Conservation (phyloP, 129 eudicot species). For the Chrysanthemum lavandulifolium region DNA sequence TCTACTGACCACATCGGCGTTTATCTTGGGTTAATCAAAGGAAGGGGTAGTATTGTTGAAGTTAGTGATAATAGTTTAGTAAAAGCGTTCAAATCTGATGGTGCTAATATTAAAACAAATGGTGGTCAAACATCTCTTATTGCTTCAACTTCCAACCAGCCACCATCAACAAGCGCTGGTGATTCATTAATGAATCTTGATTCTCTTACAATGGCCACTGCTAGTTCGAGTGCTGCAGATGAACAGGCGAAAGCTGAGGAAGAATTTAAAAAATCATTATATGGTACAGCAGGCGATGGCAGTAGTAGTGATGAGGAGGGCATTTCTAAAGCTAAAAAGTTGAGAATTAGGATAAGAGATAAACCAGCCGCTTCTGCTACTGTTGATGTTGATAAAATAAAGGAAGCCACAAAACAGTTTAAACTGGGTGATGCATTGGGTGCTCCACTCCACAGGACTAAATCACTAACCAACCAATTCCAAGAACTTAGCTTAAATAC, state of each 20-base stretch:
- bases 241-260: conserved; percentile 84
- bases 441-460: conserved; percentile 73
- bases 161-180: conserved; percentile 39
- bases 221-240: conserved; percentile 48
- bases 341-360: conserved; percentile 67
- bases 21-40: conserved; percentile 82
- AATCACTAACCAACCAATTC: conserved; percentile 67
- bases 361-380: conserved; percentile 75
- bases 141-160: conserved; percentile 40
- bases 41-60: conserved; percentile 88
- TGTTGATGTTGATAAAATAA: conserved; percentile 84
- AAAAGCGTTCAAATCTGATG: conserved; percentile 58
- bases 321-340: conserved; percentile 67
- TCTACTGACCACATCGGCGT: conserved; percentile 94
- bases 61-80: conserved; percentile 92
- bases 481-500: conserved; percentile 55
- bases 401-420: conserved; percentile 94
- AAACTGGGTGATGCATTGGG: conserved; percentile 63
- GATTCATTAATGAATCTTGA: conserved; percentile 78
- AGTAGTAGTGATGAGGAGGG: conserved; percentile 97
- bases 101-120: conserved; percentile 42
- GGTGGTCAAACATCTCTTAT: conserved; percentile 45
- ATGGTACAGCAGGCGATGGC: conserved; percentile 72
- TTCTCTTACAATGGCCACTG: conserved; percentile 54
- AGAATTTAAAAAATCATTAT: conserved; percentile 75